Conservation (phyloP, 805 yeast species). For the Myxozyma geophila region DNA sequence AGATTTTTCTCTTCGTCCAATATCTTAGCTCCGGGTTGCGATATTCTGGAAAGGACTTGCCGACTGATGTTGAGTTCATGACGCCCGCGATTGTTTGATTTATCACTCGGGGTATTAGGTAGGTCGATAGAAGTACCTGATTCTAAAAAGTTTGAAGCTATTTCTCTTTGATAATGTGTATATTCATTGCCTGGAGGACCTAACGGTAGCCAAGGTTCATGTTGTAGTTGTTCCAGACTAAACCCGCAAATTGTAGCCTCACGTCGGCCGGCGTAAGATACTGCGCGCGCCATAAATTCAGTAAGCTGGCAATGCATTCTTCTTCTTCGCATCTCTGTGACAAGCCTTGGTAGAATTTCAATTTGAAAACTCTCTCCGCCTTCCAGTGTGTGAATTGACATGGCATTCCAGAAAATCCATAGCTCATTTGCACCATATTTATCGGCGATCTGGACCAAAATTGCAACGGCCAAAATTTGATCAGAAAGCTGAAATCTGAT, state of each 20-base stretch:
- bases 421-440: slow-evolving; percentile 5
- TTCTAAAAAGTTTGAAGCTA: too few species aligned
- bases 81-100: too few species aligned
- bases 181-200: too few species aligned
- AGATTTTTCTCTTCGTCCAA: too few species aligned
- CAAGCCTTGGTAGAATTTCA: background rate
- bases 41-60: too few species aligned
- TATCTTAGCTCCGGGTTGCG: too few species aligned
- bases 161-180: too few species aligned
- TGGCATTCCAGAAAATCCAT: background rate
- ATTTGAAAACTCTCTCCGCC: background rate
- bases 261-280: background rate
- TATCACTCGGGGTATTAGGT: too few species aligned
- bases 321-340: background rate
- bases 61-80: too few species aligned
- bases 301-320: background rate
- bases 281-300: slow-evolving; percentile 3
- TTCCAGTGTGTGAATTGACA: background rate
- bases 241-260: background rate
- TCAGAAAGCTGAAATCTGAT: background rate
- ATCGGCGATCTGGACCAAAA: background rate
- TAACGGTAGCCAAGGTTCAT: too few species aligned
- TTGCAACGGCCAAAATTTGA: background rate
- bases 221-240: too few species aligned
- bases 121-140: too few species aligned